Base-by-base conservation (phyloP, 1,139 yeast species). In the Blastobotrys proliferans region DNA sequence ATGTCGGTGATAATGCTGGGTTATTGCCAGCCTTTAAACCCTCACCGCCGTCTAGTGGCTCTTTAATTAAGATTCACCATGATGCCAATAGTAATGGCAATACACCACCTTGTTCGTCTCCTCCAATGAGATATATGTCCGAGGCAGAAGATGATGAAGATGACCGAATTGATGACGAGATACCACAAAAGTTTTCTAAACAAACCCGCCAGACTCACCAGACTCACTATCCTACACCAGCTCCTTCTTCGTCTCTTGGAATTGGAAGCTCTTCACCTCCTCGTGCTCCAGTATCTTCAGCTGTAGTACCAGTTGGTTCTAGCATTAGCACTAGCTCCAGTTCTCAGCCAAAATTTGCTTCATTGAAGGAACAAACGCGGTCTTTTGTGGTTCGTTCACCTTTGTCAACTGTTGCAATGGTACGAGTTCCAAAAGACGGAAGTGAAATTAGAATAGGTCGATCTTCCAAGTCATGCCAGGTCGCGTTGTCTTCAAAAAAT, bases 401-500 rank as follows among this genome's bases (percentile, higher is more conserved):
- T 4, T 51, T 67, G 32, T 53, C 62, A 14, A 51, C 59, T 3
- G 53, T 66, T 16, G 55, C 60, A 0, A 45, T 63, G 20, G 59
- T 58, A 11, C 49, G 54, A 9, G 51, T 67, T 6, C 66, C 69
- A 4, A 50, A 51, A 5, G 48, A 51, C 5, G 72, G 72, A 13
- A 31, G 39, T 10, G 44, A 52, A 4, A 57, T 70, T 22, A 62
- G 64, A 8, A 63, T 84, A 46, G 94, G 94, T 6, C 70, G 94
- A 49, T 80, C 87, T 4, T 77, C 86, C 14, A 70, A 73, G 57
- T 66, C 79, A 17, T 73, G 83, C 51, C 81, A 77, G 46, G 76
- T 76, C 54, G 75, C 74, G 44, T 67, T 82, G 45, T 66, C 74
- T 38, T 66, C 79, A 36, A 65, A 67, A 37, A 74, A 83, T 58